These are phyloP conservation scores for Leccinum pellstonianum DNA, from an alignment of 768 basidiomycete genomes.

Conservation along the genomic window DNA sequence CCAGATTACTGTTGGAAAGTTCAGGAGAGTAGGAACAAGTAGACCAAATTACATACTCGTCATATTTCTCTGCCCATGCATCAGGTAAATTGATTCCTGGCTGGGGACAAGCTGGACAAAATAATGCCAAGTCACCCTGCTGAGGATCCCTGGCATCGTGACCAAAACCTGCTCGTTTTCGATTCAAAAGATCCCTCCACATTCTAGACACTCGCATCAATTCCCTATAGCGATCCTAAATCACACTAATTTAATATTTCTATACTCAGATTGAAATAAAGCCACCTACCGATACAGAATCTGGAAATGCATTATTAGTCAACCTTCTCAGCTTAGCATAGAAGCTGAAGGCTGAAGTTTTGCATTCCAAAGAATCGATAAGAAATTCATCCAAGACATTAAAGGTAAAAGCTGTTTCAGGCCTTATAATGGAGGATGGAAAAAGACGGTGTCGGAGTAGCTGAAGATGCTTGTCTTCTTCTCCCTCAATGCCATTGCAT, in stretches of 20 bases:
- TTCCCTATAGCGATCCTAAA: not conserved
- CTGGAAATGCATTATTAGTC: not conserved
- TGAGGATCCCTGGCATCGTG: not conserved
- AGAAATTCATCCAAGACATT: conserved; percentile 21
- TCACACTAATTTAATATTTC: not conserved
- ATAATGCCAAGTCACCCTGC: not conserved
- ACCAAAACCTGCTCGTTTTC: not conserved
- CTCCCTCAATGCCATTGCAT: not conserved
- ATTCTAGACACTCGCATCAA: not conserved
- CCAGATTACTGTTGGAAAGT: not conserved
- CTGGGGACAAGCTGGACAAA: not conserved
- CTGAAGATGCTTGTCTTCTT: not conserved
- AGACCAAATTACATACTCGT: not conserved
- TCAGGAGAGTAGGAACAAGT: not conserved
- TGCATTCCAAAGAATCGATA: conserved; percentile 21
- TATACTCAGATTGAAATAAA: not conserved
- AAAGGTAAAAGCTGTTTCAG: conserved; percentile 24
- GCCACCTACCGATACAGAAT: not conserved
- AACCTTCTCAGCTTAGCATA: not conserved
- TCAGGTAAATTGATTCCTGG: not conserved
- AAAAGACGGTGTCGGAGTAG: not conserved
- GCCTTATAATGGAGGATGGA: conserved; percentile 10
- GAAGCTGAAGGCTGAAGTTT: not conserved
- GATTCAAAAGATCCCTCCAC: not conserved
- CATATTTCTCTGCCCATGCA: not conserved